A percentile compares a stretch with the other conserved stretches of the same genome.
These are phyloP conservation scores for Petunia secreta DNA, from an alignment of 257 asterid species.

Conservation along the genomic window DNA sequence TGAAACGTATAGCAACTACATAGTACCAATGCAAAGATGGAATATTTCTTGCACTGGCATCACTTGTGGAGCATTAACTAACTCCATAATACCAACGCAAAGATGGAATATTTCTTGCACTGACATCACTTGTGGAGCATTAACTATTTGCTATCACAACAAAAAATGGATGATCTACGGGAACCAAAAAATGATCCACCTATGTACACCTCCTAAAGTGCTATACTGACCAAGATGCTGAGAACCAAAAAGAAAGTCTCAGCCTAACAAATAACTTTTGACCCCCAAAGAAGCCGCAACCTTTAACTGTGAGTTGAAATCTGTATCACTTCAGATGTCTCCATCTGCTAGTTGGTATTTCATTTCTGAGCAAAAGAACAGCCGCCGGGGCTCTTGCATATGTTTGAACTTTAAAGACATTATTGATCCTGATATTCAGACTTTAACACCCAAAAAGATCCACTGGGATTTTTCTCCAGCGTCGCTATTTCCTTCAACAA, in stretches of 20 bases:
- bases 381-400: background rate
- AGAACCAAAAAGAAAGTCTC: background rate
- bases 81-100: background rate
- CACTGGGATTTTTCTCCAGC: conserved; percentile 65
- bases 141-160: background rate
- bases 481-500: conserved; percentile 90
- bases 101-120: background rate
- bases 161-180: background rate
- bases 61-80: background rate
- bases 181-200: background rate
- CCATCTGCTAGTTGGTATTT: background rate
- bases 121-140: background rate
- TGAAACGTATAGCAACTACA: background rate
- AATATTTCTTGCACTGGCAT: background rate
- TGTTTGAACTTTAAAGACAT: background rate
- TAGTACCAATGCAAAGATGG: background rate
- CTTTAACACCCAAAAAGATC: conserved; percentile 81
- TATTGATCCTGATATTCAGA: conserved; percentile 62
- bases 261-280: background rate
- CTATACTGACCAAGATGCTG: conserved; percentile 17
- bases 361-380: background rate
- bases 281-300: background rate
- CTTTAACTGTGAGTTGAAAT: background rate
- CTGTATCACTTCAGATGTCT: conserved; percentile 10
- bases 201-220: conserved; percentile 8